phyloP scores from a whole-genome alignment of 192 early-diverging fungal species.

The Backusella macrospora region DNA sequence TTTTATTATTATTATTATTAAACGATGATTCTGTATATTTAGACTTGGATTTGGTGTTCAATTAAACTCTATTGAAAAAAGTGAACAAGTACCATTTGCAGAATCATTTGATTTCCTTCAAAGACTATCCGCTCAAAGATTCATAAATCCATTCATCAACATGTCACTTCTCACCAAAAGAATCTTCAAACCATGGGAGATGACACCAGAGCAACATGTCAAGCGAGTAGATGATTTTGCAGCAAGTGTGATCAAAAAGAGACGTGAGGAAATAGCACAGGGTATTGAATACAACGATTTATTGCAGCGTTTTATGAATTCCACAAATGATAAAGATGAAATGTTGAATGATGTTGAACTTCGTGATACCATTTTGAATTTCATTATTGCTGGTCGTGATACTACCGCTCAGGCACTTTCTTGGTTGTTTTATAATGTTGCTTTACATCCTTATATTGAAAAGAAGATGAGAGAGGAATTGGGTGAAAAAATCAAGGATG shows the following conservation, averaged over 20 bases:
- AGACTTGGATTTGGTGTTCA: slow-evolving; percentile 54
- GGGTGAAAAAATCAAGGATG: slow-evolving; percentile 30
- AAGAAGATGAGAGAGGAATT: slow-evolving; percentile 48
- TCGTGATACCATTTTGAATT: slow-evolving; percentile 41
- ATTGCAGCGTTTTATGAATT: slow-evolving; percentile 37
- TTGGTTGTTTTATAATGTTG: slow-evolving; percentile 50
- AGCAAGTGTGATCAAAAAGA: slow-evolving; percentile 23
- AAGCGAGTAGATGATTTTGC: slow-evolving; percentile 35
- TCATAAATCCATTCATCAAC: slow-evolving; percentile 31
- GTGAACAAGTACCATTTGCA: slow-evolving; percentile 49
- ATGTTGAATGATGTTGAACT: slow-evolving; percentile 33
- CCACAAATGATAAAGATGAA: slow-evolving; percentile 30
- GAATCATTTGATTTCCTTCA: slow-evolving; percentile 56
- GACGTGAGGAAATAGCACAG: slow-evolving; percentile 28
- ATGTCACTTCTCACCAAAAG: not conserved
- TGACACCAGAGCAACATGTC: slow-evolving; percentile 27
- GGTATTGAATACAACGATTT: slow-evolving; percentile 26
- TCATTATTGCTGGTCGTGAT: slow-evolving; percentile 48
- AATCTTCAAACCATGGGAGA: slow-evolving; percentile 21
- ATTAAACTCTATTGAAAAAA: slow-evolving; percentile 42
- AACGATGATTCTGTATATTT: not conserved
- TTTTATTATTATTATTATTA: too few relatives aligned
- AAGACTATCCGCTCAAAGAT: slow-evolving; percentile 32
- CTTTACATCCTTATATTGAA: slow-evolving; percentile 45
- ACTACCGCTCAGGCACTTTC: slow-evolving; percentile 57